Evolutionary conservation across 2,329 filamentous ascomycete species (phyloP).

Genomic region (Pseudocercospora crystallina): DNA sequence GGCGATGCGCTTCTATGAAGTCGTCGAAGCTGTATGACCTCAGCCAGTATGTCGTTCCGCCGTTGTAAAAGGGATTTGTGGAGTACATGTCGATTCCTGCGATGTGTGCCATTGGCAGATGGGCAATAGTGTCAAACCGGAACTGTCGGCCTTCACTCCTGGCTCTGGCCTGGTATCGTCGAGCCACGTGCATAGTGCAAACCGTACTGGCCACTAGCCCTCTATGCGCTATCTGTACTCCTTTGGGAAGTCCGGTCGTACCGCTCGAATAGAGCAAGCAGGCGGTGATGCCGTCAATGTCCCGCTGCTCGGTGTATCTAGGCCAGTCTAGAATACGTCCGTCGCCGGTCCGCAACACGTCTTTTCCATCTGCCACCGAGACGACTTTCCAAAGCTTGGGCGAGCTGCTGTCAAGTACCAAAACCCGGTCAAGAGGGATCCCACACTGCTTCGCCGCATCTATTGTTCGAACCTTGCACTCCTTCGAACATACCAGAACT

Average conservation of each 20-base stretch:
- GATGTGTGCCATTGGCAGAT: slow-evolving; percentile 44
- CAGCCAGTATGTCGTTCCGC: slow-evolving; percentile 60
- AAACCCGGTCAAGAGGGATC: slow-evolving; percentile 46
- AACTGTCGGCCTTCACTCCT: slow-evolving; percentile 10
- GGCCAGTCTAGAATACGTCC: slow-evolving; percentile 51
- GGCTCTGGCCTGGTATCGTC: not conserved
- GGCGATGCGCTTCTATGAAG: slow-evolving; percentile 55
- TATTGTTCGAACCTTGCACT: slow-evolving; percentile 47
- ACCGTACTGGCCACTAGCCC: slow-evolving; percentile 22
- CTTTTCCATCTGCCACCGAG: slow-evolving; percentile 35
- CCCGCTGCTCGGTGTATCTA: slow-evolving; percentile 49
- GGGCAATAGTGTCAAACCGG: slow-evolving; percentile 37
- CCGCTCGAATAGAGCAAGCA: slow-evolving; percentile 49
- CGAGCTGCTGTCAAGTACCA: slow-evolving; percentile 46
- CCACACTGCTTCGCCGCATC: slow-evolving; percentile 51
- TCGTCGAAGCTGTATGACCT: slow-evolving; percentile 56
- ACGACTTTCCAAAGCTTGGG: slow-evolving; percentile 6
- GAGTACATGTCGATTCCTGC: slow-evolving; percentile 43
- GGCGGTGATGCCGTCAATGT: slow-evolving; percentile 55
- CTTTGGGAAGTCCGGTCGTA: slow-evolving; percentile 48
- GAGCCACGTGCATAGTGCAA: slow-evolving; percentile 10
- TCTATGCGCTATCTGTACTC: slow-evolving; percentile 21
- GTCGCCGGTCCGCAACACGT: slow-evolving; percentile 46
- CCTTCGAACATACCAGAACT: slow-evolving; percentile 48
- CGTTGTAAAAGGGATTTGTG: slow-evolving; percentile 41